A percentile compares a stretch with the other conserved stretches of the same genome.
phyloP scores from a whole-genome alignment of 192 early-diverging fungal genomes.

The Pilaira anomala region DNA sequence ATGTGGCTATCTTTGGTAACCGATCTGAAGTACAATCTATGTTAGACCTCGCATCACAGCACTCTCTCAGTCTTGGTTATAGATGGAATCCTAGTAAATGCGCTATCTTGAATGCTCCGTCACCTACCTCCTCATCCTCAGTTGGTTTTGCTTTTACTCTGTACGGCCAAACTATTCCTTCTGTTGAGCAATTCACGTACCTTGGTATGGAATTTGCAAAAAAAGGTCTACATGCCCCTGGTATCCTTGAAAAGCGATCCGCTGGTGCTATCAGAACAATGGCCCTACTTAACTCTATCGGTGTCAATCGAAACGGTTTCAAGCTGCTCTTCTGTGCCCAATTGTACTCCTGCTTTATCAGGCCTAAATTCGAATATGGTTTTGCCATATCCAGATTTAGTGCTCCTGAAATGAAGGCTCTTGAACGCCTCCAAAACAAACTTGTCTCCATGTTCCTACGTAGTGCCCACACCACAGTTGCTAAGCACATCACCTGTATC shows the following conservation, averaged over 20 bases:
- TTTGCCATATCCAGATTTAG: neutral
- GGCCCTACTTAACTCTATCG: neutral
- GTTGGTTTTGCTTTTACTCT: neutral
- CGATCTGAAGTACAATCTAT: neutral
- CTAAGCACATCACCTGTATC: too few relatives aligned
- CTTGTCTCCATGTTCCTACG: too few relatives aligned
- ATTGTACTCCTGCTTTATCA: neutral
- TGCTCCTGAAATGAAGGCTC: neutral
- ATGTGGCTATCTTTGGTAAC: constrained; percentile 14
- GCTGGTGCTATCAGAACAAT: neutral
- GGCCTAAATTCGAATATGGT: constrained; percentile 13
- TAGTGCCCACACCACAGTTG: too few relatives aligned
- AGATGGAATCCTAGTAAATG: constrained; percentile 25
- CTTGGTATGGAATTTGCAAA: constrained; percentile 11
- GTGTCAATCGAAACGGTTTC: neutral
- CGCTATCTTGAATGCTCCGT: neutral
- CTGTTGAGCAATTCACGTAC: constrained; percentile 12
- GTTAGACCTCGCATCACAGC: constrained; percentile 5
- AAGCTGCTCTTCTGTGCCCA: neutral
- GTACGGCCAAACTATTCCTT: neutral
- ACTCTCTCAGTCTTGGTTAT: constrained; percentile 3
- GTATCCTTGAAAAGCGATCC: neutral
- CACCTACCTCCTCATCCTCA: neutral
- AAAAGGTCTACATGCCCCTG: neutral
- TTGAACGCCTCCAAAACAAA: neutral